These are phyloP conservation scores for Tricholoma saponaceum DNA, from an alignment of 768 basidiomycete genomes.

Conservation along the genomic window DNA sequence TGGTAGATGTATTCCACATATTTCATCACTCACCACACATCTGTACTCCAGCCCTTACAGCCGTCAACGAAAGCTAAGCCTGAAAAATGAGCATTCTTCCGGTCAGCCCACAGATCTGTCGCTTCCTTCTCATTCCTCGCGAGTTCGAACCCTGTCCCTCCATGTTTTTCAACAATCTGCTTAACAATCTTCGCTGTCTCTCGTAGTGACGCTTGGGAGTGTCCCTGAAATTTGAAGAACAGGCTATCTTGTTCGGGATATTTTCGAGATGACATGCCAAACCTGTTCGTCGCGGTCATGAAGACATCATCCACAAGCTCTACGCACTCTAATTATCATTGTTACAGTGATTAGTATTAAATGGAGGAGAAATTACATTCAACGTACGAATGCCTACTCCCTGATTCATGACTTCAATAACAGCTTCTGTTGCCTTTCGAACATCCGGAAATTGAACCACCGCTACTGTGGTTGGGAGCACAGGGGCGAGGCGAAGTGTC, in stretches of 20 bases:
- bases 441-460: constrained; percentile 80
- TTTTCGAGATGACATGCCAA: constrained; percentile 46
- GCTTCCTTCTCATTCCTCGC: constrained; percentile 65
- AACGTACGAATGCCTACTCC: constrained; percentile 75
- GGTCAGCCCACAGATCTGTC: constrained; percentile 65
- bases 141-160: constrained; percentile 63
- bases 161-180: constrained; percentile 56
- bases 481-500: constrained; percentile 76
- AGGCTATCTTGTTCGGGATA: constrained; percentile 67
- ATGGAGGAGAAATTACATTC: not conserved
- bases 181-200: constrained; percentile 61
- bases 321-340: constrained; percentile 60
- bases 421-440: too few relatives aligned
- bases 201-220: constrained; percentile 48
- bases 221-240: constrained; percentile 87
- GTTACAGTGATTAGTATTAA: not conserved
- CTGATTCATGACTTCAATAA: constrained; percentile 63
- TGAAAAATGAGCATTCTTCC: constrained; percentile 63
- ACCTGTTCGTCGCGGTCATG: constrained; percentile 59
- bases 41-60: constrained; percentile 62
- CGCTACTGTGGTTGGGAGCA: constrained; percentile 80
- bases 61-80: constrained; percentile 55
- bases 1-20: not conserved
- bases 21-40: constrained; percentile 54
- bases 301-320: constrained; percentile 75